Percentiles rank a stretch among this genome's conserved stretches.
phyloP scores from a whole-genome alignment of 768 basidiomycete species.

The Trametes maxima region DNA sequence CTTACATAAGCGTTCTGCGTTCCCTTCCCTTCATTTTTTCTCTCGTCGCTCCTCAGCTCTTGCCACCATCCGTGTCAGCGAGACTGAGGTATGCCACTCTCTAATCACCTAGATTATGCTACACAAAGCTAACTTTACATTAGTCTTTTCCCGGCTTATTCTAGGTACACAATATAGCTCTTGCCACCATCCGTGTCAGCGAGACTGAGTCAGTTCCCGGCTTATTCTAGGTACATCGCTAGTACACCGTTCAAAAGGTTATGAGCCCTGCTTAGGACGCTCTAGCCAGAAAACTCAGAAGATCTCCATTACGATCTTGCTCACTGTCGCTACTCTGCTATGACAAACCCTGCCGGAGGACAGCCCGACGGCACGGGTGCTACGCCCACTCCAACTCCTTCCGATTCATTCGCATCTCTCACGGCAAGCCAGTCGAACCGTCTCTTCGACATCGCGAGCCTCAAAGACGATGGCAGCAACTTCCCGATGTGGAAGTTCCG shows the following conservation, averaged over 20 bases:
- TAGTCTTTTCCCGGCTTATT: no score
- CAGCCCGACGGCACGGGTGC: not conserved
- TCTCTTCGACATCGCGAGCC: slow-evolving; percentile 1
- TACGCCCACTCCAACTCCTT: not conserved
- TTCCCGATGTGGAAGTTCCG: slow-evolving; percentile 5
- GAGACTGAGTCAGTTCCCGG: no score
- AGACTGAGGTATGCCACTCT: not conserved
- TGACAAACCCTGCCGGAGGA: not conserved
- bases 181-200: no score
- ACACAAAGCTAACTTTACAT: no score
- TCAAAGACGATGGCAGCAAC: not conserved
- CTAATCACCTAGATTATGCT: not conserved
- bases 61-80: not conserved
- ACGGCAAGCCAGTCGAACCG: not conserved
- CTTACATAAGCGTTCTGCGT: no score
- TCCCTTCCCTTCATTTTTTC: not conserved
- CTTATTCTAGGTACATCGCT: no score
- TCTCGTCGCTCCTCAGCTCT: not conserved
- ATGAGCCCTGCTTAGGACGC: slow-evolving; percentile 7
- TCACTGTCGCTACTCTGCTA: not conserved
- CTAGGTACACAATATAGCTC: no score
- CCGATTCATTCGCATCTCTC: not conserved
- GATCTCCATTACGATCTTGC: not conserved
- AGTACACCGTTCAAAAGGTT: slow-evolving; percentile 4
- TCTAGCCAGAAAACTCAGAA: slow-evolving; percentile 7